A percentile compares a stretch with the other conserved stretches of the same genome.
These are phyloP conservation scores for Russula abietina DNA, from an alignment of 768 basidiomycete species.

Conservation along the genomic window DNA sequence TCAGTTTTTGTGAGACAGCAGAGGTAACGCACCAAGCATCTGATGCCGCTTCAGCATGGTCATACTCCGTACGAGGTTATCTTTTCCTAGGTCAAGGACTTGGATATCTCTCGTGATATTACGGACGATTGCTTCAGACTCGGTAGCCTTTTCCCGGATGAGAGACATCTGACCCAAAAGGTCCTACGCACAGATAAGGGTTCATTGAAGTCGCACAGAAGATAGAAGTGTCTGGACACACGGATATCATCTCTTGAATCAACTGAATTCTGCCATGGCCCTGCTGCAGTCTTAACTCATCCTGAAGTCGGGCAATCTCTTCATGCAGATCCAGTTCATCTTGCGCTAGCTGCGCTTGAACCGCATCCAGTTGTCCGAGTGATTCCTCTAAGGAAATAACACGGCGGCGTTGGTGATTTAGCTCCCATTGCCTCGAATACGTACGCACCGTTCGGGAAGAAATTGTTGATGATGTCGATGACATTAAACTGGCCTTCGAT, in stretches of 20 bases:
- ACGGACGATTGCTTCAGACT: slow-evolving; percentile 92
- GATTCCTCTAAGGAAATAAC: slow-evolving; percentile 55
- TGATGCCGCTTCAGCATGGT: slow-evolving; percentile 84
- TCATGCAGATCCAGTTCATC: slow-evolving; percentile 63
- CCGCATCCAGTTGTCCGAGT: slow-evolving; percentile 60
- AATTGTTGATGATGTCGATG: slow-evolving; percentile 50
- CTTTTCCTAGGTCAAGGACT: slow-evolving; percentile 86
- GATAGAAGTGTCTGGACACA: slow-evolving; percentile 34
- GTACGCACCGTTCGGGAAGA: slow-evolving; percentile 72
- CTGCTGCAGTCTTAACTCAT: slow-evolving; percentile 66
- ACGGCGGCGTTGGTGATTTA: neutral
- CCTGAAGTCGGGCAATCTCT: slow-evolving; percentile 65
- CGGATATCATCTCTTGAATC: slow-evolving; percentile 95
- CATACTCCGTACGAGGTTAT: slow-evolving; percentile 85
- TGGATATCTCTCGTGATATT: slow-evolving; percentile 97
- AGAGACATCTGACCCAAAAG: slow-evolving; percentile 92
- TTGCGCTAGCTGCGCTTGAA: slow-evolving; percentile 61
- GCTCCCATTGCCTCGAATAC: neutral
- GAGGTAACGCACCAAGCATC: slow-evolving; percentile 71
- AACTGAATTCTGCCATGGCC: slow-evolving; percentile 84
- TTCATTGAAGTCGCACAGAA: neutral
- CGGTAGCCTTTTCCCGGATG: slow-evolving; percentile 93
- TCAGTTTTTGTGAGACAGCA: neutral
- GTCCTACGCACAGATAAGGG: slow-evolving; percentile 47
- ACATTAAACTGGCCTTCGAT: slow-evolving; percentile 54